Evolutionary conservation across 2,329 filamentous ascomycete genomes (phyloP).

Genomic region (Lasiodiplodia gonubiensis): DNA sequence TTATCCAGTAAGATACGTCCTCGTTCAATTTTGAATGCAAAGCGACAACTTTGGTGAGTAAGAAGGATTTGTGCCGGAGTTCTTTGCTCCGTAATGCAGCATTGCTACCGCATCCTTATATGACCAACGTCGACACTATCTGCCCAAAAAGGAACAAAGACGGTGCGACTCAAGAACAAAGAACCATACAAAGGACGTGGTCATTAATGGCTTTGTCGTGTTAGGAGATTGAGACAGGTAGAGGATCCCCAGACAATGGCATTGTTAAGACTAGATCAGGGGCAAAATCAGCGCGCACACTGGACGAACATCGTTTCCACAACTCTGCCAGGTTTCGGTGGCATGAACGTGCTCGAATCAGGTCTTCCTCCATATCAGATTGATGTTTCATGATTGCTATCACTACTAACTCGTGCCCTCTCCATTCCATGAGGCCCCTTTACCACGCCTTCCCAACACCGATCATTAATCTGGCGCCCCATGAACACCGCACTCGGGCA

Average conservation of each 20-base stretch:
- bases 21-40: neutral
- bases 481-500: neutral
- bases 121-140: neutral
- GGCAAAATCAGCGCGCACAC: too few species aligned
- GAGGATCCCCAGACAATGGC: neutral
- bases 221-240: neutral
- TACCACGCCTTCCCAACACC: neutral
- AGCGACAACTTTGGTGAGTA: neutral
- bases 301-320: neutral
- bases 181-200: neutral
- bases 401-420: neutral
- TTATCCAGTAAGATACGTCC: conserved; percentile 5
- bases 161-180: neutral
- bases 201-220: neutral
- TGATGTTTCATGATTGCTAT: neutral
- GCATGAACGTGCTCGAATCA: neutral
- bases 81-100: too few species aligned
- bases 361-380: neutral
- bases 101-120: neutral
- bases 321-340: neutral
- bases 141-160: neutral
- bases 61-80: neutral
- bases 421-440: neutral
- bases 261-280: neutral
- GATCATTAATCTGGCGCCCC: neutral